Evolutionary conservation across 345 rosid species (phyloP), one percentile per base, ranked within the genome.

Genomic region (Eucalyptus sideroxylon): DNA sequence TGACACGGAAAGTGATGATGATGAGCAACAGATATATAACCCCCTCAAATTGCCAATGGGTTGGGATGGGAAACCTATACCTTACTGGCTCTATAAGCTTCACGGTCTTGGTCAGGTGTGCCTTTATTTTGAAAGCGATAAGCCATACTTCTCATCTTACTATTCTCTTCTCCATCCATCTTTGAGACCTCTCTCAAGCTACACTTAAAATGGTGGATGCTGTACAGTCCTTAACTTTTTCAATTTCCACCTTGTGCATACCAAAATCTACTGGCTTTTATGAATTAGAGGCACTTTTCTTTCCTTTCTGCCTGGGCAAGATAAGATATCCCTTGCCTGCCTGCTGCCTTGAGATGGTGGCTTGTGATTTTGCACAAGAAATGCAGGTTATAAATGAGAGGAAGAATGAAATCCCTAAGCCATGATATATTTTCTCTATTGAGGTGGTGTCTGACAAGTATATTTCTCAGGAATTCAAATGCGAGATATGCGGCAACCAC

Each of bases 31-130:
- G 93, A 94, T 98, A 45, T 98, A 97, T 91, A 98, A 97, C 91
- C 99, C 99, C 23, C 96, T 98, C 82, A 98, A 96, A 90, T 91
- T 98, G 90, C 99, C 99, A 31, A 97, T 97, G 98, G 99, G 99
- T 87, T 96, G 99, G 99, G 99, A 98, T 91, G 99, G 99, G 93
- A 98, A 97, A 91, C 99, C 99, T 90, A 97, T 98, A 89, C 99
- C 99, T 24, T 98, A 97, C 90, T 98, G 99, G 99, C 97, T 97
- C 55, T 98, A 98, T 91, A 98, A 97, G 93, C 99, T 98, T 91
- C 99, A 98, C 72, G 99, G 99, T 88, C 99, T 97, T 56, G 99
- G 99, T 37, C 99, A 97, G 99, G 99, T 97, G 94, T 53, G 16
- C 45, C 30, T 87, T 87, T 34, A 27, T 86, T 49, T 86, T 27